Conservation (phyloP, 2,329 filamentous ascomycete genomes). For the Alternaria consortialis region DNA sequence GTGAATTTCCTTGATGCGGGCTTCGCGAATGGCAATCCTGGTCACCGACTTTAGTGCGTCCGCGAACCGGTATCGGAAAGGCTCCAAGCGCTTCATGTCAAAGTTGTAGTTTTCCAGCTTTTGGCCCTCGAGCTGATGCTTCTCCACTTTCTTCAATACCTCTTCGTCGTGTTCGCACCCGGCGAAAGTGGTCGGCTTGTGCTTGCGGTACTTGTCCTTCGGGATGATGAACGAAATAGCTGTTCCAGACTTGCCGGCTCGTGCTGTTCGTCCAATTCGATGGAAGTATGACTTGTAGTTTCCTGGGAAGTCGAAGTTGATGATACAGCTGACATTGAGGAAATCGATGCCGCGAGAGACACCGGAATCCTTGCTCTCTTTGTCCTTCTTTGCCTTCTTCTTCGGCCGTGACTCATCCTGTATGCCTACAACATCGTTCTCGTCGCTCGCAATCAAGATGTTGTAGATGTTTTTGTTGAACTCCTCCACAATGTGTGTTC, state of each 20-base stretch:
- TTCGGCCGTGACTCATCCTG: constrained; percentile 52
- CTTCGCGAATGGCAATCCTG: constrained; percentile 87
- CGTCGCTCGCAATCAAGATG: constrained; percentile 95
- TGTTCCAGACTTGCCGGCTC: constrained; percentile 91
- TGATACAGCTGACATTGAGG: constrained; percentile 80
- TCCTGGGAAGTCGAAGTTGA: constrained; percentile 95
- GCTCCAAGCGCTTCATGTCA: constrained; percentile 91
- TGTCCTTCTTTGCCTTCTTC: constrained; percentile 66
- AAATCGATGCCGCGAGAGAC: constrained; percentile 98
- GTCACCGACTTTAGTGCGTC: constrained; percentile 92
- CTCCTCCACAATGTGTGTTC: constrained; percentile 94
- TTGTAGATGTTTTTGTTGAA: constrained; percentile 98
- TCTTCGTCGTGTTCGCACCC: constrained; percentile 85
- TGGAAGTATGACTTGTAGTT: constrained; percentile 95
- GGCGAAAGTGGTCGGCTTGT: constrained; percentile 82
- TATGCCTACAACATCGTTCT: constrained; percentile 81
- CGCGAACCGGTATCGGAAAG: constrained; percentile 87
- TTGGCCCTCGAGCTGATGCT: constrained; percentile 82
- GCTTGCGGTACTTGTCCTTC: constrained; percentile 81
- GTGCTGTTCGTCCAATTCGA: constrained; percentile 90
- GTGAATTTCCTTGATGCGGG: constrained; percentile 84
- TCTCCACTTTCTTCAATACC: constrained; percentile 79
- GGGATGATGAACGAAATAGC: constrained; percentile 95
- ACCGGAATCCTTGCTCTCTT: constrained; percentile 83
- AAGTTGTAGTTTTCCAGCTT: constrained; percentile 92